phyloP scores from a whole-genome alignment of 208 protist species.

The Leishmania braziliensis region DNA sequence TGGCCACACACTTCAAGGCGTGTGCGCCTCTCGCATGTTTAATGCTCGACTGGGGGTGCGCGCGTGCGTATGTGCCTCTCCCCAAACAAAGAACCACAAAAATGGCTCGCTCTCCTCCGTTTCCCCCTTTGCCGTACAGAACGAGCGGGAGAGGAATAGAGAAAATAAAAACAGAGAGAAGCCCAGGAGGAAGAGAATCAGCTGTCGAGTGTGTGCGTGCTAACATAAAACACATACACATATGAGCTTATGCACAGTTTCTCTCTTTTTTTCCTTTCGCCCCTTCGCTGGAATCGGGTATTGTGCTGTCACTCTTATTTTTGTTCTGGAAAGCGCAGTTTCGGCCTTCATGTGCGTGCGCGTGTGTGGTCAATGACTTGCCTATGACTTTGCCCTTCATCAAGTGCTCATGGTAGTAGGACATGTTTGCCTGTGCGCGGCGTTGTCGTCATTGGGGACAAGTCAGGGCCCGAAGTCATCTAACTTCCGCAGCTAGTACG shows the following conservation, averaged over 20 bases:
- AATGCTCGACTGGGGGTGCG: neutral
- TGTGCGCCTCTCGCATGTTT: neutral
- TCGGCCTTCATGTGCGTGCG: neutral
- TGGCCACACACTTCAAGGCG: neutral
- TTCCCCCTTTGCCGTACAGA: neutral
- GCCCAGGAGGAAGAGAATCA: neutral
- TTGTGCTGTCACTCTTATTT: neutral
- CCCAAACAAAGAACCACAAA: neutral
- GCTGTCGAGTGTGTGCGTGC: neutral
- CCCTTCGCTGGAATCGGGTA: neutral
- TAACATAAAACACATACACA: neutral
- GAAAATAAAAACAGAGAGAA: neutral
- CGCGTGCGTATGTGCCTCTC: neutral
- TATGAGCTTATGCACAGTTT: neutral
- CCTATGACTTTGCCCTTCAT: neutral
- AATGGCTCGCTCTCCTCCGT: neutral
- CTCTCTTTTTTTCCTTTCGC: neutral
- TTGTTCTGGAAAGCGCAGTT: neutral
- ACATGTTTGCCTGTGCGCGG: neutral
- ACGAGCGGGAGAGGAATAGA: neutral
- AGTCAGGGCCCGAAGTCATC: neutral
- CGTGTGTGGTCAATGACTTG: neutral
- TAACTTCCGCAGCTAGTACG: neutral
- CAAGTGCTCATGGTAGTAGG: neutral
- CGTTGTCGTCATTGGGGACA: neutral